Evolutionary conservation across 768 basidiomycete species (phyloP).

Genomic region (Psilocybe subaeruginosa): DNA sequence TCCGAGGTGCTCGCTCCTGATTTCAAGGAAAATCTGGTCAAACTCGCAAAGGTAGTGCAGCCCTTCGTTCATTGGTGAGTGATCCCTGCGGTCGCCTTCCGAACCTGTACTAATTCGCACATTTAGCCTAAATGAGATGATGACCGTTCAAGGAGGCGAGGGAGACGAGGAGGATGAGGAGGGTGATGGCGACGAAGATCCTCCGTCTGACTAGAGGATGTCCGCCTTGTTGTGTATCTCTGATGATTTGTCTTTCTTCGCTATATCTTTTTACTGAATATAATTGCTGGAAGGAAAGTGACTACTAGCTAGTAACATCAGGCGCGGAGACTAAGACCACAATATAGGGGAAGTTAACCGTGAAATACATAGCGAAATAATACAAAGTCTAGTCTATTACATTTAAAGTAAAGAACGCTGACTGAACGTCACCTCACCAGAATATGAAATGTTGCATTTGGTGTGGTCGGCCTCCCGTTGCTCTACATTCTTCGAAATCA

Average conservation of each 20-base stretch:
- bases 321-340: too few relatives aligned
- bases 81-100: background rate
- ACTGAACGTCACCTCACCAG: background rate
- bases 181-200: conserved; percentile 10
- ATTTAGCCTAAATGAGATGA: conserved; percentile 70
- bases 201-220: background rate
- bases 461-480: background rate
- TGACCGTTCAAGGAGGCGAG: conserved; percentile 51
- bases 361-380: too few relatives aligned
- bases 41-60: conserved; percentile 55
- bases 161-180: conserved; percentile 30
- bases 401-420: background rate
- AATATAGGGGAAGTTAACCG: too few relatives aligned
- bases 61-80: conserved; percentile 84
- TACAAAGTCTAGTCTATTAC: background rate
- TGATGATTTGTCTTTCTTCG: background rate
- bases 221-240: background rate
- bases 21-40: conserved; percentile 66
- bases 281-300: background rate
- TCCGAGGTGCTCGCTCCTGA: conserved; percentile 66
- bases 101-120: background rate
- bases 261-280: background rate
- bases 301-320: too few relatives aligned
- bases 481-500: conserved; percentile 7
- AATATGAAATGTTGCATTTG: too few relatives aligned